Evolutionary conservation across 2,329 filamentous ascomycete species (phyloP).

Genomic region (Aureobasidium sp.): DNA sequence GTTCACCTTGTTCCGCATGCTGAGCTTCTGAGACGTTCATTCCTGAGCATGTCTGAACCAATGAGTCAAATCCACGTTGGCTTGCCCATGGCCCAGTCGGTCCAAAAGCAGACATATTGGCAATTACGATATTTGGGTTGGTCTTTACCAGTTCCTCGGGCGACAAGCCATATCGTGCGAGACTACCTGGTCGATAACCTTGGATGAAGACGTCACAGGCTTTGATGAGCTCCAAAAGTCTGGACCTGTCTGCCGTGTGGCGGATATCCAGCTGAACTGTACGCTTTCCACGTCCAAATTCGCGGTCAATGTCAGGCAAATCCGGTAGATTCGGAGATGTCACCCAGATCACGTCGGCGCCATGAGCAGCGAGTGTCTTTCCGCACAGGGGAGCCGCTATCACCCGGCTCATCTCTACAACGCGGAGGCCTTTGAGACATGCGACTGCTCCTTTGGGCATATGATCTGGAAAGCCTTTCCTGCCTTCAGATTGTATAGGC

Average conservation of each 20-base stretch:
- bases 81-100: background rate
- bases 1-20: background rate
- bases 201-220: conserved; percentile 35
- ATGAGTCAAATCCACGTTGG: background rate
- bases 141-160: background rate
- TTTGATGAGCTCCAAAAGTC: conserved; percentile 28
- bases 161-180: background rate
- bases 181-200: background rate
- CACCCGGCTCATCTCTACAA: conserved; percentile 23
- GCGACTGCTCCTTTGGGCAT: background rate
- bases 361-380: conserved; percentile 26
- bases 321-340: conserved; percentile 24
- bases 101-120: background rate
- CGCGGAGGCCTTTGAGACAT: background rate
- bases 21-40: background rate
- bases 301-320: conserved; percentile 24
- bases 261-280: conserved; percentile 32
- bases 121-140: background rate
- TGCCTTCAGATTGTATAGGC: background rate
- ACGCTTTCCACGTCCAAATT: conserved; percentile 25
- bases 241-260: conserved; percentile 20
- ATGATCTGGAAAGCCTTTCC: background rate
- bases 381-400: conserved; percentile 27
- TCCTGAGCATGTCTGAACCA: background rate
- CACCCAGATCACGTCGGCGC: conserved; percentile 27